A percentile compares a stretch with the other conserved stretches of the same genome.
These are phyloP conservation scores for Pterulicium gracile DNA, from an alignment of 1,284 basidiomycete genomes.

Conservation along the genomic window DNA sequence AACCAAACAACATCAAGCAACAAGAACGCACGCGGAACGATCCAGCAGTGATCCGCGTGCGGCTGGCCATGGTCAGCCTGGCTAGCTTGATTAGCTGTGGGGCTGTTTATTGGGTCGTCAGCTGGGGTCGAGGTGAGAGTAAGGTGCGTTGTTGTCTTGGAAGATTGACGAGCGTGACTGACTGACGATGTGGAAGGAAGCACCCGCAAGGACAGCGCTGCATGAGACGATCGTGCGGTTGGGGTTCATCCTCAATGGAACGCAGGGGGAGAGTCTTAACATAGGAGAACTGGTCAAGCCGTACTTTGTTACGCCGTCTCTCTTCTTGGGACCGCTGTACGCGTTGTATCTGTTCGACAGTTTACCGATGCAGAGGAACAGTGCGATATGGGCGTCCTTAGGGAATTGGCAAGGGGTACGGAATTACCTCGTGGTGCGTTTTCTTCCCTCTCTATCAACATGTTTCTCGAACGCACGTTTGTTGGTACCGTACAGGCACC, in stretches of 20 bases:
- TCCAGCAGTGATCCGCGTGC: constrained; percentile 60
- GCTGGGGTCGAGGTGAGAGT: constrained; percentile 18
- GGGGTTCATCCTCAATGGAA: constrained; percentile 17
- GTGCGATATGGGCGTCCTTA: constrained; percentile 30
- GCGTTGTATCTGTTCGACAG: constrained; percentile 40
- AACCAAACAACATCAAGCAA: constrained; percentile 15
- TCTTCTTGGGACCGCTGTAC: constrained; percentile 84
- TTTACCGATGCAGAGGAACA: constrained; percentile 52
- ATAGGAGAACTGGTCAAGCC: constrained; percentile 26
- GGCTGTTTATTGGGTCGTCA: constrained; percentile 27
- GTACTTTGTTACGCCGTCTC: constrained; percentile 61
- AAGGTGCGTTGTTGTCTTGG: constrained; percentile 19
- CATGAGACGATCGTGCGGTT: constrained; percentile 15
- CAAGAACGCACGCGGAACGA: constrained; percentile 58
- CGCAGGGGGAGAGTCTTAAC: constrained; percentile 7
- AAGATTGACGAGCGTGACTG: constrained; percentile 6
- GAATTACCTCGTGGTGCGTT: constrained; percentile 71
- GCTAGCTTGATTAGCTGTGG: constrained; percentile 45
- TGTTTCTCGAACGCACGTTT: background rate
- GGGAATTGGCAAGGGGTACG: constrained; percentile 49
- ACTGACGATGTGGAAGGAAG: constrained; percentile 10
- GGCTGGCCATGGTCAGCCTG: constrained; percentile 46
- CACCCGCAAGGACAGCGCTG: constrained; percentile 13
- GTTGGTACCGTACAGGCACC: constrained; percentile 82
- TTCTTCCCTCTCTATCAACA: constrained; percentile 1